Conservation (phyloP, 495 filamentous ascomycete species). For the Penicillium coffeae region DNA sequence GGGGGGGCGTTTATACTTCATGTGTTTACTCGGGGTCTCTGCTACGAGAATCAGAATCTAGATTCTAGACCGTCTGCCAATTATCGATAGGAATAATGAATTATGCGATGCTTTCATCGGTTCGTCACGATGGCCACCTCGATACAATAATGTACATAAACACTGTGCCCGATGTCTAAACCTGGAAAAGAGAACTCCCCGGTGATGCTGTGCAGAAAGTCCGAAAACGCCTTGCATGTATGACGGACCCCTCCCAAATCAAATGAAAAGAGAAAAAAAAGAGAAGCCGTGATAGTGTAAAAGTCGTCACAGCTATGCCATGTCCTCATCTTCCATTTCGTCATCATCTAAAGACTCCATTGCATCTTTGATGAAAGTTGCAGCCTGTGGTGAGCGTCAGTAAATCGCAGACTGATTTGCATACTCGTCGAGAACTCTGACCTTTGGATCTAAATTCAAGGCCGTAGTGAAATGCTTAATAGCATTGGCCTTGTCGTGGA, state of each 20-base stretch:
- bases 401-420: not conserved
- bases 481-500: slow-evolving; percentile 73
- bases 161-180: slow-evolving; percentile 28
- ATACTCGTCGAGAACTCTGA: slow-evolving; percentile 30
- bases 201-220: slow-evolving; percentile 37
- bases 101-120: slow-evolving; percentile 11
- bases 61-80: too few species aligned
- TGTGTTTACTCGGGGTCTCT: too few species aligned
- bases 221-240: slow-evolving; percentile 22
- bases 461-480: slow-evolving; percentile 92
- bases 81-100: slow-evolving; percentile 14
- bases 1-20: too few species aligned
- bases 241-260: slow-evolving; percentile 9
- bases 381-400: slow-evolving; percentile 58
- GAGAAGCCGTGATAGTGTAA: slow-evolving; percentile 5
- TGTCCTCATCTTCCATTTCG: slow-evolving; percentile 68
- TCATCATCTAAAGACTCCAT: slow-evolving; percentile 88
- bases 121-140: slow-evolving; percentile 10
- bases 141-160: slow-evolving; percentile 44
- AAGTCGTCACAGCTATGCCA: slow-evolving; percentile 31
- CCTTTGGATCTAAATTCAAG: slow-evolving; percentile 94
- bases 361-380: slow-evolving; percentile 83
- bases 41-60: too few species aligned
- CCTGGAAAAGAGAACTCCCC: slow-evolving; percentile 34
- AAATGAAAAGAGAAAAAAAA: slow-evolving; percentile 8